phyloP scores from a whole-genome alignment of 805 yeast species.

The Kregervanrija pseudodelftensis region DNA sequence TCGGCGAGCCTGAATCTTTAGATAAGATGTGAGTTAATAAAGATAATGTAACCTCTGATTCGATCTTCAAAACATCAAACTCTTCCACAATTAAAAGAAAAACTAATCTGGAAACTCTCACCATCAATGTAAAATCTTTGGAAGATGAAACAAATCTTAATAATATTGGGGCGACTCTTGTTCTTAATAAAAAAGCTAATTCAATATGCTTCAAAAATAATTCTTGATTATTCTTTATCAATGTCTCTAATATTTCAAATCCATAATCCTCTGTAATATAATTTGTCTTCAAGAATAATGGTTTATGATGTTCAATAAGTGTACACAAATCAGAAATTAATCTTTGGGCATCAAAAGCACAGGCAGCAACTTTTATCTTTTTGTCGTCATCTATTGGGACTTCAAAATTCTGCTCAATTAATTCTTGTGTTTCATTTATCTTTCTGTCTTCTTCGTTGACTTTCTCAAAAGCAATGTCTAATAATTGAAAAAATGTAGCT shows the following conservation, averaged over 20 bases:
- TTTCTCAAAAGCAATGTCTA: conserved; percentile 71
- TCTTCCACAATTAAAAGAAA: conserved; percentile 56
- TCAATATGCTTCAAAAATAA: conserved; percentile 56
- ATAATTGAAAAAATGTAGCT: conserved; percentile 85
- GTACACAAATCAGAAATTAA: conserved; percentile 69
- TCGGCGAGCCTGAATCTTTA: conserved; percentile 43
- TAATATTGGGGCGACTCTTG: conserved; percentile 68
- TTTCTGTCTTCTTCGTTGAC: conserved; percentile 35
- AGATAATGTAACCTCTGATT: conserved; percentile 75
- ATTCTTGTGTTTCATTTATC: conserved; percentile 29
- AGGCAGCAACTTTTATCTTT: conserved; percentile 36
- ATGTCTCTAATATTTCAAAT: conserved; percentile 76
- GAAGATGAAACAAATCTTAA: conserved; percentile 54
- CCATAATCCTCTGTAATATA: conserved; percentile 59
- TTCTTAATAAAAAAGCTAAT: conserved; percentile 57
- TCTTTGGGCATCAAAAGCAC: conserved; percentile 62
- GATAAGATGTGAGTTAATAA: conserved; percentile 67
- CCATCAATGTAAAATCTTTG: conserved; percentile 59
- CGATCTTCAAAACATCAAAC: conserved; percentile 57
- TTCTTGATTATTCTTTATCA: conserved; percentile 54
- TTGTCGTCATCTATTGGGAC: conserved; percentile 43
- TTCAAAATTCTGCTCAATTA: conserved; percentile 12
- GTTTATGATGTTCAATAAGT: conserved; percentile 50
- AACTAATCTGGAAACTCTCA: conserved; percentile 70
- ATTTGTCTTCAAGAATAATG: conserved; percentile 45